These are phyloP conservation scores for Rhizomucor pusillus DNA, from an alignment of 371 early-diverging fungal genomes.

Conservation along the genomic window DNA sequence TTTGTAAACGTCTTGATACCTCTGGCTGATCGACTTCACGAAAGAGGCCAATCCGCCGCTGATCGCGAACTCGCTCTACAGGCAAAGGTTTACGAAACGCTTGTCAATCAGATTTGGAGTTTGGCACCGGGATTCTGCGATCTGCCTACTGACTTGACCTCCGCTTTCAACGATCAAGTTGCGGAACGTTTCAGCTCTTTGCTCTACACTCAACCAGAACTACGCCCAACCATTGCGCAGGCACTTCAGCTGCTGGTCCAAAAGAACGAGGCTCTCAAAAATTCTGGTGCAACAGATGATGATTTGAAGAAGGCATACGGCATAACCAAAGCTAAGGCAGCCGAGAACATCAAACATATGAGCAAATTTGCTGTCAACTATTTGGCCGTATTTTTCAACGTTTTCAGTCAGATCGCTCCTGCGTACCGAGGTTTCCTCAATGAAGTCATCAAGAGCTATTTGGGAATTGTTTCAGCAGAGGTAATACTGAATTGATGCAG, in stretches of 20 bases:
- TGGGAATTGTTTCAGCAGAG: conserved; percentile 56
- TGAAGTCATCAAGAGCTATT: conserved; percentile 69
- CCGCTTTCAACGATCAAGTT: conserved; percentile 57
- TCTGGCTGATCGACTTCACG: conserved; percentile 73
- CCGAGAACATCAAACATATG: conserved; percentile 56
- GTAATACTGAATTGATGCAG: conserved; percentile 19
- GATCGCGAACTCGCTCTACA: conserved; percentile 69
- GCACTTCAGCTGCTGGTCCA: conserved; percentile 74
- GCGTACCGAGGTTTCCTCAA: conserved; percentile 68
- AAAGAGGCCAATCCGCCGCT: conserved; percentile 60
- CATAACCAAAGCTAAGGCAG: conserved; percentile 57
- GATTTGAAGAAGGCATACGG: conserved; percentile 54
- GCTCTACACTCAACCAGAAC: conserved; percentile 69
- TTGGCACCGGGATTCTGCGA: conserved; percentile 85
- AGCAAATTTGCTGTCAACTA: conserved; percentile 72
- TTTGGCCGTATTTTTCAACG: conserved; percentile 81
- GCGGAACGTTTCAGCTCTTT: conserved; percentile 70
- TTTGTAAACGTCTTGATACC: conserved; percentile 75
- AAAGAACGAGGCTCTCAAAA: conserved; percentile 53
- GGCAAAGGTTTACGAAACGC: conserved; percentile 89
- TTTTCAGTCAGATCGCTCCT: conserved; percentile 69
- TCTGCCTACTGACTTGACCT: conserved; percentile 70
- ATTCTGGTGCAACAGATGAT: conserved; percentile 48
- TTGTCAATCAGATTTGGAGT: conserved; percentile 88
- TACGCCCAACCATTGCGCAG: conserved; percentile 78